Conservation (phyloP, 2,329 filamentous ascomycete genomes). For the Chrysoporthe deuterocubensis region DNA sequence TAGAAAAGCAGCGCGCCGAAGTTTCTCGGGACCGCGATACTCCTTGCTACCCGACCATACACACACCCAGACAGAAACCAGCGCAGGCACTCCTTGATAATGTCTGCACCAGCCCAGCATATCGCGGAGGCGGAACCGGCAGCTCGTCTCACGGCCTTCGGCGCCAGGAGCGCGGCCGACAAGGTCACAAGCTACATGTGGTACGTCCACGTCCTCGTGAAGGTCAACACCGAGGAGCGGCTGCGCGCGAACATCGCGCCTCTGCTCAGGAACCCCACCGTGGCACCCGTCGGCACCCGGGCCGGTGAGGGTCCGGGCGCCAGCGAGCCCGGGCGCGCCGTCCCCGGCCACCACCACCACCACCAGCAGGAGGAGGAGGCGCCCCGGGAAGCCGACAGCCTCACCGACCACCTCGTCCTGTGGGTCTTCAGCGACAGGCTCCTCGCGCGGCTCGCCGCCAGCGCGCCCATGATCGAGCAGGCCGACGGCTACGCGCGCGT, state of each 20-base stretch:
- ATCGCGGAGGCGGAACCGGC: neutral
- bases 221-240: slow-evolving; percentile 21
- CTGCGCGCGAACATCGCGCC: slow-evolving; percentile 17
- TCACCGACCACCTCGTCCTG: slow-evolving; percentile 24
- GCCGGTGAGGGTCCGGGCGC: no score
- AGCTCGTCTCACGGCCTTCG: neutral
- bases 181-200: slow-evolving; percentile 25
- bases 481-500: slow-evolving; percentile 15
- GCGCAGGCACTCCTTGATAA: neutral
- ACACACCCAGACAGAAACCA: neutral
- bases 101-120: neutral
- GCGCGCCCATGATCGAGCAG: slow-evolving; percentile 17
- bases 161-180: neutral
- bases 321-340: neutral
- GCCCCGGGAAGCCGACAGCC: slow-evolving; percentile 18
- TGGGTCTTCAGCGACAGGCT: slow-evolving; percentile 2
- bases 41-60: neutral
- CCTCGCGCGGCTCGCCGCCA: slow-evolving; percentile 17
- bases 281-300: neutral
- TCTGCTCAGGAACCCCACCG: neutral
- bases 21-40: neutral
- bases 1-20: neutral
- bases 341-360: neutral
- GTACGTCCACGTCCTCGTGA: slow-evolving; percentile 25
- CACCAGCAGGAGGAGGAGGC: neutral